Conservation (phyloP, 257 asterid genomes). For the Primulina tabacum region DNA sequence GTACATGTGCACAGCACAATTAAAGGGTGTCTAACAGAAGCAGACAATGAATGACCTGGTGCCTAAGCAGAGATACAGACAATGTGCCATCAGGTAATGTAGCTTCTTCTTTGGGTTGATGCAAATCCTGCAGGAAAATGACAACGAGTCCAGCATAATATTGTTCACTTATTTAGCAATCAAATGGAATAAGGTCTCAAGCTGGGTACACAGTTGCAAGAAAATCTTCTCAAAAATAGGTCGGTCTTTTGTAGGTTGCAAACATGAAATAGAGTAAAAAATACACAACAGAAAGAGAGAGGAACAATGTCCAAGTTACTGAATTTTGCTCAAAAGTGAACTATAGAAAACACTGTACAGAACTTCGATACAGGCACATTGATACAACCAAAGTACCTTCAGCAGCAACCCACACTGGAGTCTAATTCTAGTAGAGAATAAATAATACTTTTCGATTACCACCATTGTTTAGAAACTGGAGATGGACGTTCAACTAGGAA, state of each 20-base stretch:
- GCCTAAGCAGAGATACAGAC: slow-evolving; percentile 93
- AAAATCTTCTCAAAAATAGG: background rate
- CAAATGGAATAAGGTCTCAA: background rate
- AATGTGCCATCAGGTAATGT: slow-evolving; percentile 63
- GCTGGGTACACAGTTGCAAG: background rate
- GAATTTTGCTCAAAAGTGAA: no score
- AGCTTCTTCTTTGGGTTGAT: slow-evolving; percentile 59
- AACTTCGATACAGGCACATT: background rate
- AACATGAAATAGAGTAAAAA: background rate
- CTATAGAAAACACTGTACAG: background rate
- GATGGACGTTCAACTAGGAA: background rate
- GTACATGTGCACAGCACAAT: slow-evolving; percentile 25
- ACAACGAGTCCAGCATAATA: slow-evolving; percentile 11
- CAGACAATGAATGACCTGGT: slow-evolving; percentile 71
- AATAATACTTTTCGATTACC: background rate
- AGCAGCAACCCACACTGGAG: background rate
- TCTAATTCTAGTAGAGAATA: background rate
- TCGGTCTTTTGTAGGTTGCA: background rate
- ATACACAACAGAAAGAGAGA: background rate
- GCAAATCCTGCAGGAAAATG: slow-evolving; percentile 60
- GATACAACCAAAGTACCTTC: background rate
- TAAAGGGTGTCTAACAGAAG: slow-evolving; percentile 23
- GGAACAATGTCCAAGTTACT: background rate
- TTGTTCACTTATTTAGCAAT: slow-evolving; percentile 9
- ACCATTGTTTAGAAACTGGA: background rate